A percentile compares a stretch with the other conserved stretches of the same genome.
phyloP scores from a whole-genome alignment of 192 early-diverging fungal species.

The Chytriomyces hyalinus region DNA sequence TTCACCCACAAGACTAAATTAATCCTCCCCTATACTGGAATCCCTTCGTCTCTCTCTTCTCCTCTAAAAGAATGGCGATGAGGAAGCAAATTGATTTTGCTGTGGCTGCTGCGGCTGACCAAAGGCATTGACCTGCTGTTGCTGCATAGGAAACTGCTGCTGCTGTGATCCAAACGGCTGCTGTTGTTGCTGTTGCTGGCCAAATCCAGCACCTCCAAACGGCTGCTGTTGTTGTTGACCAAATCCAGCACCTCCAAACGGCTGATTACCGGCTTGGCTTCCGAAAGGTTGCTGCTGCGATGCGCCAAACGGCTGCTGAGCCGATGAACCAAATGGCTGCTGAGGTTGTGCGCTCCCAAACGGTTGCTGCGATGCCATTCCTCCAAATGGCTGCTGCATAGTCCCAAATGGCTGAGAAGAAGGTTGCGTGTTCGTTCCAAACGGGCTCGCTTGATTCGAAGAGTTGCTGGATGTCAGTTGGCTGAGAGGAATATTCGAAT shows the following conservation, averaged over 20 bases:
- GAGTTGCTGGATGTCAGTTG: not conserved
- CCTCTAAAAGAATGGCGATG: not conserved
- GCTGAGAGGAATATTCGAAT: not conserved
- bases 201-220: slow-evolving; percentile 18
- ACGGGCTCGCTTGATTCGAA: not conserved
- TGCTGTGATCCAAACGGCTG: slow-evolving; percentile 14
- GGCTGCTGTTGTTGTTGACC: slow-evolving; percentile 31
- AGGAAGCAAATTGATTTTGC: slow-evolving; percentile 11
- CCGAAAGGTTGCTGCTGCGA: slow-evolving; percentile 6
- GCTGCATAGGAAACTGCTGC: too few species aligned
- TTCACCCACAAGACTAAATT: not conserved
- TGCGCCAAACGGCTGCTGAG: slow-evolving; percentile 39
- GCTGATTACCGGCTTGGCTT: slow-evolving; percentile 19
- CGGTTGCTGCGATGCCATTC: slow-evolving; percentile 1
- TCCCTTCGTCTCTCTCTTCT: not conserved
- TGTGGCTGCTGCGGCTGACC: slow-evolving; percentile 1
- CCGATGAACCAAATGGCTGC: slow-evolving; percentile 12
- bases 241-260: slow-evolving; percentile 24
- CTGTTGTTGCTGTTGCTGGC: slow-evolving; percentile 25
- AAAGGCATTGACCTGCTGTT: slow-evolving; percentile 25
- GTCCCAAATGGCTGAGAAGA: slow-evolving; percentile 11
- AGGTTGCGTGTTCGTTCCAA: not conserved
- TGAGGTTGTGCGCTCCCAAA: slow-evolving; percentile 19
- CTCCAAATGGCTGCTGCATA: not conserved
- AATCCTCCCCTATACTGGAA: too few species aligned